Base-by-base conservation (phyloP, 2,329 filamentous ascomycete genomes). In the Sporothrix inflata region DNA sequence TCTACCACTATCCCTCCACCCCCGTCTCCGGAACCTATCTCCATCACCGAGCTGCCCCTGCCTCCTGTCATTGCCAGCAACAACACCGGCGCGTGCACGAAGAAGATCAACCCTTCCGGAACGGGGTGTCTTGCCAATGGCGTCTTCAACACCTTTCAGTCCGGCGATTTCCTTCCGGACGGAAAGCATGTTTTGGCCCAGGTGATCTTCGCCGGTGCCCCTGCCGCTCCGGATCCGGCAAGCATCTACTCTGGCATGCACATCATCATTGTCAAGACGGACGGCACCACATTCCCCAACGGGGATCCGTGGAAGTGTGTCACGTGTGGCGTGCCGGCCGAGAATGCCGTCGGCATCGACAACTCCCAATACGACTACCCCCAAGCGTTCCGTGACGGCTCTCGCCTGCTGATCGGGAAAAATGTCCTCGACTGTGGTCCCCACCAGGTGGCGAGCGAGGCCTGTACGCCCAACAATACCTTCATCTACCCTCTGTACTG, bases 281-380 rank as follows among this genome's bases (percentile, higher is more conserved):
- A 85, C 70, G 80, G 79, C 1, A 81, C 76, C 2, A 78, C 72
- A 0, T 86, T 85, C 57, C 63, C 78, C 1, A 84, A 83, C 68
- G 84, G 84, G 0, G 83, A 85, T 73, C 66, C 80, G 0, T 86
- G 84, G 83, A 85, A 84, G 73, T 85, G 84, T 70, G 70, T 86
- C 4, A 85, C 79, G 40, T 86, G 84, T 70, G 84, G 81, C 1
- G 78, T 85, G 0, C 79, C 81, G 0, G 74, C 67, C 1, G 74
- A 76, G 40, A 82, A 84, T 61, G 74, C 77, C 1, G 57, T 75
- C 3, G 77, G 77, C 7, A 60, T 60, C 14, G 53, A 76, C 1
- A 71, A 73, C 21, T 69, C 74, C 1, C 24, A 71, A 42, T 70
- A 75, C 1, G 82, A 82, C 63, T 86, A 86, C 73, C 83, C 84